Percentiles rank a stretch among this genome's conserved stretches.
These are phyloP conservation scores for Turnera subulata DNA, from an alignment of 345 rosid genomes.

Conservation along the genomic window DNA sequence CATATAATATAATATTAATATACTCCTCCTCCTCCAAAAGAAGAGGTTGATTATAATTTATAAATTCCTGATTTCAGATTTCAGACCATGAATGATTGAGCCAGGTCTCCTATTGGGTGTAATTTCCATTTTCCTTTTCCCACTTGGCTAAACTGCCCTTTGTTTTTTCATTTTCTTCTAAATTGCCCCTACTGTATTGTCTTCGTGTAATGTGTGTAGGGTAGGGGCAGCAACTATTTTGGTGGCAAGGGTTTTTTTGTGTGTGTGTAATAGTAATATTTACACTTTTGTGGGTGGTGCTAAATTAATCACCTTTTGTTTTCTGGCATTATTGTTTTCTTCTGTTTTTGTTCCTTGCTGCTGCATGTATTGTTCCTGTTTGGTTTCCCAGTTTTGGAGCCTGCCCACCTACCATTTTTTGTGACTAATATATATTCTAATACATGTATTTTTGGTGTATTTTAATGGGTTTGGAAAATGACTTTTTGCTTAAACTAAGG, in stretches of 20 bases:
- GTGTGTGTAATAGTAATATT: not conserved
- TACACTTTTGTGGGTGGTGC: constrained; percentile 2
- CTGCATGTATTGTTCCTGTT: not conserved
- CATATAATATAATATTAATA: no score
- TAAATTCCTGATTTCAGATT: constrained; percentile 1
- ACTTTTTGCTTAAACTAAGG: not conserved
- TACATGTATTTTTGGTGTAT: not conserved
- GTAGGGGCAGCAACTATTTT: no score
- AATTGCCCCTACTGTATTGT: no score
- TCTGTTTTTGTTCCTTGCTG: no score
- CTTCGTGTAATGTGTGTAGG: no score
- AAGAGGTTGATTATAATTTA: no score
- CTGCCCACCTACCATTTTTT: no score
- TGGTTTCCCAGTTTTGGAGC: no score
- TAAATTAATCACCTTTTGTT: not conserved
- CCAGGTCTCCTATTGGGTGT: not conserved
- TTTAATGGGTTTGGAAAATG: not conserved
- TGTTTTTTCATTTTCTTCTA: not conserved
- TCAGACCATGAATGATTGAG: constrained; percentile 20
- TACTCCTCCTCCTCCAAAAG: no score
- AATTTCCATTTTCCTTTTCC: not conserved
- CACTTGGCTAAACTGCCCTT: constrained; percentile 18
- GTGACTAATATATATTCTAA: not conserved
- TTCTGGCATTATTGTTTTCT: not conserved
- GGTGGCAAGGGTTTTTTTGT: not conserved